Evolutionary conservation across 805 yeast species (phyloP), one percentile per base, ranked within the genome.

Genomic region (Candida odintsovae): DNA sequence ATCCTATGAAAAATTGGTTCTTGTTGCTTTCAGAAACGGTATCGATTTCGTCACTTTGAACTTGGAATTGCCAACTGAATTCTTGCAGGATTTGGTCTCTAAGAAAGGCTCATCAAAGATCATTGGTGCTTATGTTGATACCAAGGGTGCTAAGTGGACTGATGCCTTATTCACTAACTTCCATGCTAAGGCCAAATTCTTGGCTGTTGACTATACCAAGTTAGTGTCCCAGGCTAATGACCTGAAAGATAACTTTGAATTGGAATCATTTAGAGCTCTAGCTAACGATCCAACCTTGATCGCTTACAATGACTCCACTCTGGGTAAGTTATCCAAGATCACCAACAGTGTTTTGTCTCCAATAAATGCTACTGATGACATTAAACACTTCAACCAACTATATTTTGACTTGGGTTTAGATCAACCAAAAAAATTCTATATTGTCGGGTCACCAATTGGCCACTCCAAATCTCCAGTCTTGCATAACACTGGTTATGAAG

Each of bases 381-480:
- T 90, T 29, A 66, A 69, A 42, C 78, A 86, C 60, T 79, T 88
- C 52, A 80, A 90, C 65, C 61, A 71, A 46, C 69, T 80, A 4
- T 73, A 72, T 44, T 57, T 76, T 15, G 67, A 73, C 33, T 70
- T 87, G 52, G 96, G 96, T 38, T 80, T 81, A n/a, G 70, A 80
- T 44, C 51, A 66, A 8, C 51, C 76, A 18, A 76, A 80, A 66
- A 71, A 78, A 49, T 86, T 82, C 56, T 86, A 76, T 65, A 80
- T 90, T 49, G 83, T 82, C 50, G 98, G 98, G 6, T 68, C 72
- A 12, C 97, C 98, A 43, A 75, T 90, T 46, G 65, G 77, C 9
- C 97, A 90, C 64, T 90, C 98, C 2, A 80, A 89, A 63, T 90
- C 97, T 2, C 99, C 99, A 38, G 69, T 75, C 16, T 73, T 94